Percentiles rank a stretch among this genome's conserved stretches.
Evolutionary conservation across 768 basidiomycete species (phyloP).

Genomic region (Xerocomellus chrysenteron): DNA sequence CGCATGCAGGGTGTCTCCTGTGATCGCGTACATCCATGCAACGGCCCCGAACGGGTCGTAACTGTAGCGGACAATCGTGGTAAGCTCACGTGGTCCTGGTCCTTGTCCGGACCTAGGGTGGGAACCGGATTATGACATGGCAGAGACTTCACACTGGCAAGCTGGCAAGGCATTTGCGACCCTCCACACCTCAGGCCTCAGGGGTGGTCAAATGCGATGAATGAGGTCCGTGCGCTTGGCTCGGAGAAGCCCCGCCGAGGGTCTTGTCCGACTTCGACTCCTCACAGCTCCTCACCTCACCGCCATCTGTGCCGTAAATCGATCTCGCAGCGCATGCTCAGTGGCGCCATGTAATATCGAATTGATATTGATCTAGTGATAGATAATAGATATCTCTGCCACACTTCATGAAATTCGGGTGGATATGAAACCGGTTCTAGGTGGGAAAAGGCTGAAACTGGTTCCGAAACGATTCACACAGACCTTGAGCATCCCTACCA

Average conservation of each 20-base stretch:
- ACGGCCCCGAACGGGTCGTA: too few species aligned
- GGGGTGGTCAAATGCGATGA: conserved; percentile 1
- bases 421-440: neutral
- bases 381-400: neutral
- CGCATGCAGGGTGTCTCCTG: neutral
- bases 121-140: conserved; percentile 1
- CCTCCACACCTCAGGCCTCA: neutral
- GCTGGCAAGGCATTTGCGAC: neutral
- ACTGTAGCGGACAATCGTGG: too few species aligned
- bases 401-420: neutral
- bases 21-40: too few species aligned
- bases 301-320: neutral
- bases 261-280: neutral
- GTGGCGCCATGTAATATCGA: neutral
- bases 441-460: neutral
- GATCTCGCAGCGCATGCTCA: neutral
- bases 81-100: too few species aligned
- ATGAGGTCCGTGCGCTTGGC: neutral
- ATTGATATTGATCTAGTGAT: neutral
- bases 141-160: neutral
- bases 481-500: neutral
- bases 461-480: neutral
- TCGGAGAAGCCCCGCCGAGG: conserved; percentile 1
- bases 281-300: neutral
- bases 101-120: too few species aligned